Conservation (phyloP, 345 rosid species). For the Eucalyptus leucophloia region DNA sequence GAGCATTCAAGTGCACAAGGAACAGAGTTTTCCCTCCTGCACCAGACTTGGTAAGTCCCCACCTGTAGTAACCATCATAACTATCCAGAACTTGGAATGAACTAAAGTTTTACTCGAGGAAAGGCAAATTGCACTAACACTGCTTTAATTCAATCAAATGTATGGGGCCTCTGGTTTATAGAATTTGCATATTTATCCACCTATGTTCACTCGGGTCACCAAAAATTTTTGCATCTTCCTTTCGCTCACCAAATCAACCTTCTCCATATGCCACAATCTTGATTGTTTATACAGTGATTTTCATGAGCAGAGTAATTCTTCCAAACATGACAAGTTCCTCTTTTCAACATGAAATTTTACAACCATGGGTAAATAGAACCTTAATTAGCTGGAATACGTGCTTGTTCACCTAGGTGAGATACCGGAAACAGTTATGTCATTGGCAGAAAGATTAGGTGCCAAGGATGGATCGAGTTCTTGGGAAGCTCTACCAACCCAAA, state of each 20-base stretch:
- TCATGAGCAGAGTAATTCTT: neutral
- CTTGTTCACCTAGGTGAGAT: neutral
- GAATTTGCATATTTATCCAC: neutral
- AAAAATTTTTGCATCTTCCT: neutral
- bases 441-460: neutral
- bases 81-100: neutral
- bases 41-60: too few relatives aligned
- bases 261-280: neutral
- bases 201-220: neutral
- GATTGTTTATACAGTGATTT: neutral
- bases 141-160: neutral
- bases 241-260: neutral
- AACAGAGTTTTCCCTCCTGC: neutral
- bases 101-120: neutral
- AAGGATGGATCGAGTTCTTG: neutral
- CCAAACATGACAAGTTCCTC: neutral
- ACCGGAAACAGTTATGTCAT: neutral
- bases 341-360: neutral
- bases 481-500: neutral
- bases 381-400: neutral
- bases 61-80: too few relatives aligned
- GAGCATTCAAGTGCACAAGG: neutral
- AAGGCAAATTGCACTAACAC: too few relatives aligned
- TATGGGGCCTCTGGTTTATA: neutral
- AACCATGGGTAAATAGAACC: neutral